phyloP scores from a whole-genome alignment of 768 basidiomycete species.

The Lentinula sp. region DNA sequence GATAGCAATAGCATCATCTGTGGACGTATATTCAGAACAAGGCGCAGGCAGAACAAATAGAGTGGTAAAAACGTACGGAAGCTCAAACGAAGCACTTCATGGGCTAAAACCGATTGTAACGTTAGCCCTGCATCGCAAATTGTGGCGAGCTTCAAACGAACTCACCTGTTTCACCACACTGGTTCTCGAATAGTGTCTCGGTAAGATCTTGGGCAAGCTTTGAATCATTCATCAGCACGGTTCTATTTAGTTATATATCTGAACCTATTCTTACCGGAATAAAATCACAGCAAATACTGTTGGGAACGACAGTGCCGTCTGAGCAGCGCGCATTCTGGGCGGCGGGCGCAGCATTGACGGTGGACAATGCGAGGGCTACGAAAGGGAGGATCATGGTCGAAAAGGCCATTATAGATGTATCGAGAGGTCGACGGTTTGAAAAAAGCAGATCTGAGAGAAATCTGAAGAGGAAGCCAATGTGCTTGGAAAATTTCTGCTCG shows the following conservation, averaged over 20 bases:
- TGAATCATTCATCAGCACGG: background rate
- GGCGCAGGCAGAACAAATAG: too few species aligned
- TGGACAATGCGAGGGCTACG: background rate
- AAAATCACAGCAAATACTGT: conserved; percentile 1
- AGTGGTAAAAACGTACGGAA: too few species aligned
- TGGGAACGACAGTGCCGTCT: background rate
- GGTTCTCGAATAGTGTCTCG: conserved; percentile 25
- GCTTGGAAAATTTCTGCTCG: background rate
- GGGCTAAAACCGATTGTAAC: too few species aligned
- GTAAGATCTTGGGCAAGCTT: conserved; percentile 20
- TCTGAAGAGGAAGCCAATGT: background rate
- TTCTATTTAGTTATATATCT: too few species aligned
- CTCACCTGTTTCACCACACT: conserved; percentile 21
- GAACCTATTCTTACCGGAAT: background rate
- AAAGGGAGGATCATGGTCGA: background rate
- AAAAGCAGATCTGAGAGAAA: background rate
- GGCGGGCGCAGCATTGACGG: background rate
- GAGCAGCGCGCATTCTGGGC: background rate
- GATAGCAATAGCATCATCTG: too few species aligned
- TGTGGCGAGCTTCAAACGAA: background rate
- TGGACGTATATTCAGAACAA: too few species aligned
- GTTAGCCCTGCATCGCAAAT: too few species aligned
- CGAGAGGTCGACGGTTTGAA: conserved; percentile 8
- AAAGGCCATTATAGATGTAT: conserved; percentile 10
- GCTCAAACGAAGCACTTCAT: too few species aligned